Percentiles rank a stretch among this genome's conserved stretches.
phyloP scores from a whole-genome alignment of 177 flowering plant genomes.

The Vitis hybrid region DNA sequence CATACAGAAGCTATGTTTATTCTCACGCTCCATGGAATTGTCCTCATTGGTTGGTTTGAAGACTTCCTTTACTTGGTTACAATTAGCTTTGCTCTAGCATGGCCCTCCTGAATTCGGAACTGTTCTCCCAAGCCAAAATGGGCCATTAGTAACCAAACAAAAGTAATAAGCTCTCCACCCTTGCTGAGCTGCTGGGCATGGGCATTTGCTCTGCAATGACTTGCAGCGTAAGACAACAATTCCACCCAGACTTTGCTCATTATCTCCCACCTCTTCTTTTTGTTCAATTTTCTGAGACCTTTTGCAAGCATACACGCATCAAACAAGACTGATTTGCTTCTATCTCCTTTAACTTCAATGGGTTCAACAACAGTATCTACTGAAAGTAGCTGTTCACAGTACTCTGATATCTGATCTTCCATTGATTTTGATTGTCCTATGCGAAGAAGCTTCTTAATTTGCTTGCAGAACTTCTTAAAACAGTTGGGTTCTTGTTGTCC shows the following conservation, averaged over 20 bases:
- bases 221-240: slow-evolving; percentile 18
- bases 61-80: no score
- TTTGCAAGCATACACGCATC: slow-evolving; percentile 7
- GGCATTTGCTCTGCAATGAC: slow-evolving; percentile 9
- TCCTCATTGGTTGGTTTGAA: no score
- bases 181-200: slow-evolving; percentile 15
- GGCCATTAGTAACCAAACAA: slow-evolving; percentile 18
- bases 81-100: no score
- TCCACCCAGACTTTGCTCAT: slow-evolving; percentile 27
- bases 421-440: no score
- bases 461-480: no score
- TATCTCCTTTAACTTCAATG: background rate
- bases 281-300: background rate
- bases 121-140: slow-evolving; percentile 16
- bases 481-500: background rate
- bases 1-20: no score
- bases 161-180: slow-evolving; percentile 10
- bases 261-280: slow-evolving; percentile 11
- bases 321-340: slow-evolving; percentile 14
- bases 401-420: no score
- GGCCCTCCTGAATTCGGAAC: no score
- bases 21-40: no score
- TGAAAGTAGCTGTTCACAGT: no score
- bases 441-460: no score
- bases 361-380: no score